Conservation (phyloP, 164 flowering plant species). For the Nymphaea colorata region DNA sequence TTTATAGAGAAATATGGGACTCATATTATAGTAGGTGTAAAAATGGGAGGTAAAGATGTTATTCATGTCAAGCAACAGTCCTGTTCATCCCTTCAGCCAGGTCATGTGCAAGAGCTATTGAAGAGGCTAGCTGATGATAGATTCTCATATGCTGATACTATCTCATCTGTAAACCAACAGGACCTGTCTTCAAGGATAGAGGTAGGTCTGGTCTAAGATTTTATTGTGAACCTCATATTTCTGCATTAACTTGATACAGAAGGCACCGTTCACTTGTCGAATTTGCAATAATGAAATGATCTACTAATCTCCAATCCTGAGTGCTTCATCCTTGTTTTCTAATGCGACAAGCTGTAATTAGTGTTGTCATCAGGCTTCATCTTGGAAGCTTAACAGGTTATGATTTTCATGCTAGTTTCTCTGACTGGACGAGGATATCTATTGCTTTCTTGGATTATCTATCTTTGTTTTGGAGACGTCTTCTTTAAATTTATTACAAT, state of each 20-base stretch:
- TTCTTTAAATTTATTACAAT: no score
- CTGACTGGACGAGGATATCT: no score
- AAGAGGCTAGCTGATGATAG: conserved; percentile 59
- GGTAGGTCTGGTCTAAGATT: conserved; percentile 23
- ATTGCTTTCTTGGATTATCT: no score
- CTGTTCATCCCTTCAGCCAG: conserved; percentile 44
- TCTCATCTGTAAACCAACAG: conserved; percentile 2
- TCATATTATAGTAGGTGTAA: conserved; percentile 72
- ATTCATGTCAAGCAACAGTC: conserved; percentile 61
- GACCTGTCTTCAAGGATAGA: conserved; percentile 23
- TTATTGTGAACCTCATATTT: background rate
- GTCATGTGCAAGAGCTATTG: conserved; percentile 56
- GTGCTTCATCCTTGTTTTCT: background rate
- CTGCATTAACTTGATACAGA: background rate
- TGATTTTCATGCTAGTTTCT: no score
- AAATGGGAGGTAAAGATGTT: conserved; percentile 94
- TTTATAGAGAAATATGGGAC: conserved; percentile 84
- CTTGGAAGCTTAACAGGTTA: no score
- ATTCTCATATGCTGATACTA: conserved; percentile 36
- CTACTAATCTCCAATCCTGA: background rate
- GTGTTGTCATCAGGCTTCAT: no score
- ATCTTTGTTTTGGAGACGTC: no score
- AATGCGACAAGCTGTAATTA: no score
- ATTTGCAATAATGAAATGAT: background rate
- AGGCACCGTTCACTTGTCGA: background rate